Percentiles rank a stretch among this genome's conserved stretches.
Evolutionary conservation across 2,329 filamentous ascomycete species (phyloP).

Genomic region (Diaporthe australafricana): DNA sequence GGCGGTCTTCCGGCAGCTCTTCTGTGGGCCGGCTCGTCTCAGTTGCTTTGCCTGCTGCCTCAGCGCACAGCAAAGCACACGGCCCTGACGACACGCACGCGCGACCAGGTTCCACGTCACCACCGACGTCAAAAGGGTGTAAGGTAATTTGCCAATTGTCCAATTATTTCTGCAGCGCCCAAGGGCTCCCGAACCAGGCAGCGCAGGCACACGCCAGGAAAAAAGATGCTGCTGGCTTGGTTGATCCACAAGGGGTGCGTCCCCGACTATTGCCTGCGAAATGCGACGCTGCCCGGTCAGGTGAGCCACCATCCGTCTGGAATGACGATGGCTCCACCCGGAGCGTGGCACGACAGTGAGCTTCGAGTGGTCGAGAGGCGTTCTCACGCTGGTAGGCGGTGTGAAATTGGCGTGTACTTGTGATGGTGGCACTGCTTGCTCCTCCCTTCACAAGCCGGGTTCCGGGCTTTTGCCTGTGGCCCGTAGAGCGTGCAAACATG

Average conservation of each 20-base stretch:
- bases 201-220: no score
- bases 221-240: neutral
- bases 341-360: slow-evolving; percentile 2
- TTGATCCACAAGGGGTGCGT: slow-evolving; percentile 9
- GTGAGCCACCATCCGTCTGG: slow-evolving; percentile 22
- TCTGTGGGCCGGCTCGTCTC: neutral
- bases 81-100: neutral
- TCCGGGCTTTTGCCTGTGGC: neutral
- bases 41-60: neutral
- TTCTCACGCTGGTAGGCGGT: slow-evolving; percentile 1
- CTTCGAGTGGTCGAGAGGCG: slow-evolving; percentile 12
- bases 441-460: slow-evolving; percentile 5
- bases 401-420: neutral
- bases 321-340: slow-evolving; percentile 24
- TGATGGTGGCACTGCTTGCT: neutral
- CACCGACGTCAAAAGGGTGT: neutral
- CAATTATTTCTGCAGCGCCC: slow-evolving; percentile 13
- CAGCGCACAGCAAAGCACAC: neutral
- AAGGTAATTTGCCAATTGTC: slow-evolving; percentile 2
- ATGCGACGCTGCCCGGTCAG: slow-evolving; percentile 24
- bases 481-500: neutral
- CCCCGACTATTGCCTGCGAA: neutral
- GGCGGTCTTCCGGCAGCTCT: neutral
- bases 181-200: neutral
- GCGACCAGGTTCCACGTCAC: slow-evolving; percentile 5